Evolutionary conservation across 768 basidiomycete genomes (phyloP), one percentile per base, ranked within the genome.

Genomic region (Boletus speciosus): DNA sequence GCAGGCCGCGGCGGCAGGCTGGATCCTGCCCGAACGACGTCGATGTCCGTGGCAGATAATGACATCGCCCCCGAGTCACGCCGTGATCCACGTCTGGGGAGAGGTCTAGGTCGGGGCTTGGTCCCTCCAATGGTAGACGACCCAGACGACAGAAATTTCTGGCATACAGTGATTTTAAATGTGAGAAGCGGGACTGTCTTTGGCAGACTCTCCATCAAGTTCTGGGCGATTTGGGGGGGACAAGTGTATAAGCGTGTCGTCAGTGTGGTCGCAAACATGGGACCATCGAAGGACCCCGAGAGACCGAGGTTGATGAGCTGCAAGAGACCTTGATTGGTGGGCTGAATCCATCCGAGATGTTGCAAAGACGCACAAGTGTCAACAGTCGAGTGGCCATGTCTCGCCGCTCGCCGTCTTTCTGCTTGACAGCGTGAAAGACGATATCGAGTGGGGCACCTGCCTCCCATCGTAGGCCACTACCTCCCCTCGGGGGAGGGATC

Each of bases 391-490:
- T 54, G n/a, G 75, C 74, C 58, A 74, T 60, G 9, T 48, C 59
- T 54, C 68, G 72, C 23, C 64, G 68, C 38, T 66, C 56, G 36
- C 61, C 40, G 12, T 71, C 66, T 37, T 55, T 42, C 50, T 79
- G 74, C 37, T 61, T 41, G 39, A 76, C 41, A 47, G 74, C 72
- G 39, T 68, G 63, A 44, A 77, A 73, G 35, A 74, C 58, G 1
- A 84, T 73, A 47, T 81, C 77, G 16, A 86, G 66, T 1, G 81
- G 78, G 21, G 68, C 69, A 31, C 76, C 76, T 15, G 75, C 71
- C 29, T 86, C 84, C 79, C 83, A 85, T 61, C 83, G 77, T 6
- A 76, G 68, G 27, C 74, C 75, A 23, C 66, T 62, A 21, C 74
- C 77, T 38, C 73, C 69, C 52, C 80, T 77, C 11, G 82, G 76